Conservation (phyloP, 495 filamentous ascomycete species). For the Penicillium goetzii region DNA sequence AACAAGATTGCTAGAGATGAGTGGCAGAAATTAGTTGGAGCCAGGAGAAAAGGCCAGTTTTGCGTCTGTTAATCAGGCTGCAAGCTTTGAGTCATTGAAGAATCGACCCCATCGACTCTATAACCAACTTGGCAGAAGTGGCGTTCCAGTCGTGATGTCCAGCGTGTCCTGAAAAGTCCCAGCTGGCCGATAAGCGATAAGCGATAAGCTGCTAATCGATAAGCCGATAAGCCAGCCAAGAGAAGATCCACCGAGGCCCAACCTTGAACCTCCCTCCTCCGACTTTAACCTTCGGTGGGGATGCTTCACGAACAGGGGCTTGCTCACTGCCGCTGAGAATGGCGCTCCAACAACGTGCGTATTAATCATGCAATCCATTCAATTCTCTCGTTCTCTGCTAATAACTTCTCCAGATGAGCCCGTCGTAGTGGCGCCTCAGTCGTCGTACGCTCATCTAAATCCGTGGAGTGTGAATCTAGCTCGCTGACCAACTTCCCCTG, state of each 20-base stretch:
- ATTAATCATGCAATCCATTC: not conserved
- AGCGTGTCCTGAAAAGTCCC: slow-evolving; percentile 17
- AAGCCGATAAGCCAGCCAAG: slow-evolving; percentile 25
- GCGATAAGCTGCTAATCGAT: slow-evolving; percentile 23
- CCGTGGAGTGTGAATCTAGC: slow-evolving; percentile 23
- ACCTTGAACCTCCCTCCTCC: slow-evolving; percentile 22
- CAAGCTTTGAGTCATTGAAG: slow-evolving; percentile 8
- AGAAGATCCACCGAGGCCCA: slow-evolving; percentile 23
- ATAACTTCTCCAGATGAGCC: slow-evolving; percentile 36
- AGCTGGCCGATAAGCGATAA: slow-evolving; percentile 21
- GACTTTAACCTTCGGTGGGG: slow-evolving; percentile 21
- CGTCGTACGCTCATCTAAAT: slow-evolving; percentile 46
- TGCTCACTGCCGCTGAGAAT: slow-evolving; percentile 41
- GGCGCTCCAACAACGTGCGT: slow-evolving; percentile 44
- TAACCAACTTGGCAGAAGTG: not conserved
- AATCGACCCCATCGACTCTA: not conserved
- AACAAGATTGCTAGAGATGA: not conserved
- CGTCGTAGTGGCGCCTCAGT: slow-evolving; percentile 44
- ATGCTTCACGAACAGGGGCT: slow-evolving; percentile 33
- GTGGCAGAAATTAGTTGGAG: not conserved
- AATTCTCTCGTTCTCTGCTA: slow-evolving; percentile 11
- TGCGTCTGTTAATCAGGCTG: not conserved
- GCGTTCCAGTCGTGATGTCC: slow-evolving; percentile 7
- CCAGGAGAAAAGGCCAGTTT: not conserved
- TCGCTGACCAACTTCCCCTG: slow-evolving; percentile 19